Evolutionary conservation across 2,329 filamentous ascomycete species (phyloP).

Genomic region (Apiospora malaysiana): DNA sequence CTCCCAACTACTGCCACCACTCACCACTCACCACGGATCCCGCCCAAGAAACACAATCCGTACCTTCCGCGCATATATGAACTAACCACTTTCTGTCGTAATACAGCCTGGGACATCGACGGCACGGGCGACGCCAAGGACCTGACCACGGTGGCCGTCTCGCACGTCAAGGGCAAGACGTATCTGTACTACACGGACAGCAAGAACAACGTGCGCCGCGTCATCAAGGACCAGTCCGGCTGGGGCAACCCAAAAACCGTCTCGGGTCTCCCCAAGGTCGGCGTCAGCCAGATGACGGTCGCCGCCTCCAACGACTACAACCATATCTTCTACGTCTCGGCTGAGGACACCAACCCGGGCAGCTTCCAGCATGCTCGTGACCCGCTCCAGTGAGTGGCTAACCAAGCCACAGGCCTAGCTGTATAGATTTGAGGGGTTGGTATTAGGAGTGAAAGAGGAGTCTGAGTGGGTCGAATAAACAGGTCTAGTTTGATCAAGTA

Average conservation of each 20-base stretch:
- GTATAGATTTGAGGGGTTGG: too few species aligned
- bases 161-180: background rate
- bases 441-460: too few species aligned
- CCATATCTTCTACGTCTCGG: slow-evolving; percentile 25
- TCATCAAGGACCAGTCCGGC: background rate
- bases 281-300: slow-evolving; percentile 23
- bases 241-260: background rate
- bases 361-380: slow-evolving; percentile 23
- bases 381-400: background rate
- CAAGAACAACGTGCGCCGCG: background rate
- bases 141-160: background rate
- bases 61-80: too few species aligned
- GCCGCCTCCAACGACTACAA: slow-evolving; percentile 23
- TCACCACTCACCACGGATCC: too few species aligned
- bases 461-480: too few species aligned
- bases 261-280: slow-evolving; percentile 11
- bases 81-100: too few species aligned
- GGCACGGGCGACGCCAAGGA: slow-evolving; percentile 6
- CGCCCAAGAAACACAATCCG: too few species aligned
- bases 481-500: too few species aligned
- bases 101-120: background rate
- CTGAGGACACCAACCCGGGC: slow-evolving; percentile 21
- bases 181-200: slow-evolving; percentile 6
- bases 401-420: too few species aligned
- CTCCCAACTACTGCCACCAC: too few species aligned